A percentile compares a stretch with the other conserved stretches of the same genome.
Evolutionary conservation across 768 basidiomycete species (phyloP).

Genomic region (Coprinopsis marcescibilis): DNA sequence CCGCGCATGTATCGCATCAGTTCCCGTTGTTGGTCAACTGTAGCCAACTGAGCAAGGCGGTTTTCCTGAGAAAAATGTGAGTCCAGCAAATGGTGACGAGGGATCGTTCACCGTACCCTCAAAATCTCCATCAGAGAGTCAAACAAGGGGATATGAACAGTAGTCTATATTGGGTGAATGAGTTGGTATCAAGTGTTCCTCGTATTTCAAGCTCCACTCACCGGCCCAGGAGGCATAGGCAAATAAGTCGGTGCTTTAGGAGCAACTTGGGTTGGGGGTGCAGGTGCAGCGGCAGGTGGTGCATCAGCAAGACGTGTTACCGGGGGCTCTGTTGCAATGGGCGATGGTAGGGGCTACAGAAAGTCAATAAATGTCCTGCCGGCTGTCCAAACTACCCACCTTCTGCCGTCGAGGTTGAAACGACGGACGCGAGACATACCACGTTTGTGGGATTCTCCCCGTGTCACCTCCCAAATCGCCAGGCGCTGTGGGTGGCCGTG

Average conservation of each 20-base stretch:
- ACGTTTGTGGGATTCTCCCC: conserved; percentile 15
- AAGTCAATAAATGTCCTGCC: background rate
- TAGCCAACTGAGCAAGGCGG: conserved; percentile 64
- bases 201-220: conserved; percentile 26
- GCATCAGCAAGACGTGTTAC: too few relatives aligned
- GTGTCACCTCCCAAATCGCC: conserved; percentile 15
- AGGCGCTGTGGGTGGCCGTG: conserved; percentile 25
- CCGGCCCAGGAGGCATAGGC: conserved; percentile 47
- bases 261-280: conserved; percentile 35
- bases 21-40: conserved; percentile 74
- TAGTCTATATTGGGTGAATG: conserved; percentile 34
- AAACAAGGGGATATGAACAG: conserved; percentile 58
- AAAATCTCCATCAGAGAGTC: conserved; percentile 66
- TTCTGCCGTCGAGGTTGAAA: conserved; percentile 2
- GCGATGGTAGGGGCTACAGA: background rate
- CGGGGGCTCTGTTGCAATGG: too few relatives aligned
- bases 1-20: conserved; percentile 74
- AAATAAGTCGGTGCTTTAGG: conserved; percentile 34
- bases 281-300: conserved; percentile 19
- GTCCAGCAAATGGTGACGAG: conserved; percentile 3
- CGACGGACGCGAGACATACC: conserved; percentile 25
- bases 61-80: conserved; percentile 51
- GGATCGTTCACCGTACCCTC: conserved; percentile 37
- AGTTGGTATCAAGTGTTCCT: background rate
- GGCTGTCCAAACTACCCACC: too few relatives aligned